phyloP scores from a whole-genome alignment of 306 rosid genomes.

The Canavalia ensiformis region DNA sequence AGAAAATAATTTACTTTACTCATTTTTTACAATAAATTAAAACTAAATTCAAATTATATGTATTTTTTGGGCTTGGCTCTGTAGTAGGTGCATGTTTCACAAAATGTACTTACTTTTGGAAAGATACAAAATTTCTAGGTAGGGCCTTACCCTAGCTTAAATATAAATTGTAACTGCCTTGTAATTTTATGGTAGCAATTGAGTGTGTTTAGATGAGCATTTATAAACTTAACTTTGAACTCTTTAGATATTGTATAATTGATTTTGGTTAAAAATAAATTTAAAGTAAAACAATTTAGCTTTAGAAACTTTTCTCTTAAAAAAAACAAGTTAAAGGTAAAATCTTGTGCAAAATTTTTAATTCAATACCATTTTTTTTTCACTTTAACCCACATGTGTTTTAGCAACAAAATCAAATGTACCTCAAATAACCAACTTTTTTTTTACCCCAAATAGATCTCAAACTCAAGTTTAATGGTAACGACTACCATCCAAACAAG shows the following conservation, averaged over 20 bases:
- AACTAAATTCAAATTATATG: too few species aligned
- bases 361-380: too few species aligned
- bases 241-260: neutral
- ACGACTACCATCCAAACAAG: too few species aligned
- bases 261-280: neutral
- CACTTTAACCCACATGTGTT: too few species aligned
- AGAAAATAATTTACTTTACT: too few species aligned
- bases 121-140: neutral
- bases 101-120: neutral
- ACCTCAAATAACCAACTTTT: neutral
- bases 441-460: neutral
- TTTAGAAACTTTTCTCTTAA: neutral
- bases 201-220: neutral
- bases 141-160: neutral
- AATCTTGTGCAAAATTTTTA: neutral
- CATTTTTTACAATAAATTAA: too few species aligned
- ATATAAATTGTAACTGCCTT: neutral
- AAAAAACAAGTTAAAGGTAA: neutral
- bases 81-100: neutral
- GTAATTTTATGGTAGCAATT: neutral
- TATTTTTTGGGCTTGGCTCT: neutral
- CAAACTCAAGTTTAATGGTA: too few species aligned
- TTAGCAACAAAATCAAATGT: neutral
- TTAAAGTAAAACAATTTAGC: neutral
- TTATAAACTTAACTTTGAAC: neutral